phyloP scores from a whole-genome alignment of 176 grass and related monocot species.

The Oryza rufipogon region DNA sequence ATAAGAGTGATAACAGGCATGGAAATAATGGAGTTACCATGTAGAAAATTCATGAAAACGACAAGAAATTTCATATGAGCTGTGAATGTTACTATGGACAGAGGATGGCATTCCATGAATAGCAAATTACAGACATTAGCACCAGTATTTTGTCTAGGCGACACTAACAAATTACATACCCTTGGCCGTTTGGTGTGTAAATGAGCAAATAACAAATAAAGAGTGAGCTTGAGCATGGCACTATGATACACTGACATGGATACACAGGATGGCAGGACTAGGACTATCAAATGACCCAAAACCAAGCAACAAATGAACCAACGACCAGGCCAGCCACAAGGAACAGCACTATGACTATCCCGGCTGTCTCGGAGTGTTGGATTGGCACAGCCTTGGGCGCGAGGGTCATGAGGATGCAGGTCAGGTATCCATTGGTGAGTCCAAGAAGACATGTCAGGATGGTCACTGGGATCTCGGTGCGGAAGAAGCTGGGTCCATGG shows the following conservation, averaged over 20 bases:
- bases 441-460: constrained; percentile 79
- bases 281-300: constrained; percentile 76
- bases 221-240: not conserved
- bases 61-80: not conserved
- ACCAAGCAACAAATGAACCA: constrained; percentile 84
- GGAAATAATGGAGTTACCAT: not conserved
- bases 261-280: not conserved
- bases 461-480: constrained; percentile 75
- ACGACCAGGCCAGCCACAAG: constrained; percentile 64
- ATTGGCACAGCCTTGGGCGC: constrained; percentile 87
- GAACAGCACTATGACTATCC: constrained; percentile 89
- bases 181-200: constrained; percentile 24
- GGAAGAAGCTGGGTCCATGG: constrained; percentile 82
- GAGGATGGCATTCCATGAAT: not conserved
- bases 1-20: not conserved
- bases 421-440: constrained; percentile 86
- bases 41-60: not conserved
- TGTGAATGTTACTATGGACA: not conserved
- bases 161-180: constrained; percentile 33
- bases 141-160: not conserved
- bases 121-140: constrained; percentile 30
- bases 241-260: constrained; percentile 17
- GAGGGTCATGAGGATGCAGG: constrained; percentile 81
- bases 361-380: constrained; percentile 83
- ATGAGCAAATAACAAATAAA: constrained; percentile 26